A percentile compares a stretch with the other conserved stretches of the same genome.
phyloP scores from a whole-genome alignment of 495 filamentous ascomycete genomes.

The Aspergillus taichungensis region DNA sequence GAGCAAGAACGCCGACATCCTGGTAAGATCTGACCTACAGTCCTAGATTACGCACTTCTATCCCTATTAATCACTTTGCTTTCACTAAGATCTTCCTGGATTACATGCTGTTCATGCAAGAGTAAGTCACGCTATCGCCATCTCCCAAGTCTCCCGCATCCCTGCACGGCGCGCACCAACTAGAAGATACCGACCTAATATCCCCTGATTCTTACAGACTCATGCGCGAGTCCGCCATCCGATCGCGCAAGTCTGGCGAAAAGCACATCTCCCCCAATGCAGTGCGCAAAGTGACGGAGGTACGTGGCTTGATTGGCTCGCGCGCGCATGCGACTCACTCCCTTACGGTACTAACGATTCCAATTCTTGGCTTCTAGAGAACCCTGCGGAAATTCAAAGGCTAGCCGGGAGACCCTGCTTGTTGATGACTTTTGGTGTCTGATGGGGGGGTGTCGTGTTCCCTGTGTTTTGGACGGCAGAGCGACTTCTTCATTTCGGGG shows the following conservation, averaged over 20 bases:
- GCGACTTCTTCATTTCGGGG: too few relatives aligned
- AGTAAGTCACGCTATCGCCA: slow-evolving; percentile 40
- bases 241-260: slow-evolving; percentile 65
- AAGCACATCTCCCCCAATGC: slow-evolving; percentile 62
- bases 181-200: not conserved
- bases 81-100: slow-evolving; percentile 68
- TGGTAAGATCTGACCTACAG: slow-evolving; percentile 48
- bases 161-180: not conserved
- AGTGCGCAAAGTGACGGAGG: slow-evolving; percentile 69
- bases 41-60: not conserved
- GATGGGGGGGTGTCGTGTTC: too few relatives aligned
- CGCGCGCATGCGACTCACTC: not conserved
- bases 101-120: slow-evolving; percentile 84
- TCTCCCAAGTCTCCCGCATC: not conserved
- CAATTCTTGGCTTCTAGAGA: slow-evolving; percentile 34
- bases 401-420: slow-evolving; percentile 23
- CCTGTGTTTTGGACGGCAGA: too few relatives aligned
- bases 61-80: slow-evolving; percentile 2
- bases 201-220: slow-evolving; percentile 44
- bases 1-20: slow-evolving; percentile 79
- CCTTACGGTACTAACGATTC: slow-evolving; percentile 4
- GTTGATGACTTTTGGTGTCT: too few relatives aligned
- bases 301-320: slow-evolving; percentile 23
- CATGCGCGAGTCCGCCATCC: slow-evolving; percentile 74
- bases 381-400: slow-evolving; percentile 72